Conservation (phyloP, 768 basidiomycete genomes). For the Floccularia luteovirens region DNA sequence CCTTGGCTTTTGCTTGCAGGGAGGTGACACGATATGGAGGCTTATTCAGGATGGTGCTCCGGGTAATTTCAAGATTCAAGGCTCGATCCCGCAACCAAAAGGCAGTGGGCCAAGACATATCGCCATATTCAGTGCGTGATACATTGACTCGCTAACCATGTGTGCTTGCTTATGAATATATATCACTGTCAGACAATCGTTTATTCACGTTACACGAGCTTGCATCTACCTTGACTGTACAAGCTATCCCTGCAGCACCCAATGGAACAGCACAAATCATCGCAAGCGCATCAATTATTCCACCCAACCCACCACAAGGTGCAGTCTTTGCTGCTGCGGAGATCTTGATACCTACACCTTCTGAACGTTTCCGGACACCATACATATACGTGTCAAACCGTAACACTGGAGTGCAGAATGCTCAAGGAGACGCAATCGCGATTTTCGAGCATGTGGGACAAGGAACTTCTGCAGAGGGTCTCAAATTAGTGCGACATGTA, state of each 20-base stretch:
- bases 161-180: too few relatives aligned
- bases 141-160: neutral
- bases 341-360: slow-evolving; percentile 49
- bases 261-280: slow-evolving; percentile 43
- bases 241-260: slow-evolving; percentile 39
- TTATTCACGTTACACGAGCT: slow-evolving; percentile 48
- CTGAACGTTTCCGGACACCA: slow-evolving; percentile 34
- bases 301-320: slow-evolving; percentile 21
- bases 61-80: slow-evolving; percentile 46
- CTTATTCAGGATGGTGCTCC: slow-evolving; percentile 34
- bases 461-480: slow-evolving; percentile 18
- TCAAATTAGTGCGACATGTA: slow-evolving; percentile 35
- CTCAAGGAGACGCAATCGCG: slow-evolving; percentile 54
- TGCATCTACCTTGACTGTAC: slow-evolving; percentile 43
- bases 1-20: slow-evolving; percentile 25
- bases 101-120: slow-evolving; percentile 59
- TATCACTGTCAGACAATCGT: slow-evolving; percentile 18
- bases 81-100: slow-evolving; percentile 48
- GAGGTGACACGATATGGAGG: slow-evolving; percentile 65
- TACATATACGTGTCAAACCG: slow-evolving; percentile 67
- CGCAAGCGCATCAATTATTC: slow-evolving; percentile 41
- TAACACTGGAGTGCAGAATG: slow-evolving; percentile 39
- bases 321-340: slow-evolving; percentile 48
- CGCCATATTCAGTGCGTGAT: slow-evolving; percentile 16
- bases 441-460: slow-evolving; percentile 43